Base-by-base conservation (phyloP, 139 green algal species). In the Coelastrella sp. region DNA sequence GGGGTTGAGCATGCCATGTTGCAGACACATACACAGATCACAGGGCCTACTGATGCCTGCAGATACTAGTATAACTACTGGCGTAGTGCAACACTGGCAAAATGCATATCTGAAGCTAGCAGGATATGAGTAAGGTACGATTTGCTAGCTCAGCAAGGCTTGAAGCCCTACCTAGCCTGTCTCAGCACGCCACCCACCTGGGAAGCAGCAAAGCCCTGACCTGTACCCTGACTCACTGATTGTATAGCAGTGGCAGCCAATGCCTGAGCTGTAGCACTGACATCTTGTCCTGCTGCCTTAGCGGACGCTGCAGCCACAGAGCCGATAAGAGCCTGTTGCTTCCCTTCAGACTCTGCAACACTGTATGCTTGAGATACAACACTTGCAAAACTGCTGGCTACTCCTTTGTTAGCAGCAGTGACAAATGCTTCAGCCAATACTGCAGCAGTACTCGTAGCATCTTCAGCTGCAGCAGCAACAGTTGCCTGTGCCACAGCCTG, bases 381-480 rank as follows among this genome's bases (percentile, higher is more conserved):
- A 21, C 35, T 19, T 43, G 77, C 43, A 43, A 74, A 50, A 15
- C 41, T 53, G 34, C 51, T 6, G 1, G 79, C 45, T 1, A 77
- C 63, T 41, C 63, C 79, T 11, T 45, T 38, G 4, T 23, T 27
- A 2, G 45, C 43, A 17, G 60, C 35, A 0, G 63, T 15, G 2
- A 77, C 79, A 57, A 85, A 75, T 34, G 63, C 66, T 30, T 67
- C 4, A 3, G 62, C 41, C 7, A 85, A 27, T 13, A 84, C 77
- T 15, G 34, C 53, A 23, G 77, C 77, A 27, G 77, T 62, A 32
- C 60, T 38, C 8, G 11, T 45, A 21, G 19, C 3, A 51, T 84
- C 41, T 32, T 60, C 11, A n/a, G 77, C 77, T 2, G 60, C 77
- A 41, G 77, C 77, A 8, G 40, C 57, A 62, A 43, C 62, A 23